These are phyloP conservation scores for Monosporascus sp. DNA, from an alignment of 2,329 filamentous ascomycete species.

Conservation along the genomic window DNA sequence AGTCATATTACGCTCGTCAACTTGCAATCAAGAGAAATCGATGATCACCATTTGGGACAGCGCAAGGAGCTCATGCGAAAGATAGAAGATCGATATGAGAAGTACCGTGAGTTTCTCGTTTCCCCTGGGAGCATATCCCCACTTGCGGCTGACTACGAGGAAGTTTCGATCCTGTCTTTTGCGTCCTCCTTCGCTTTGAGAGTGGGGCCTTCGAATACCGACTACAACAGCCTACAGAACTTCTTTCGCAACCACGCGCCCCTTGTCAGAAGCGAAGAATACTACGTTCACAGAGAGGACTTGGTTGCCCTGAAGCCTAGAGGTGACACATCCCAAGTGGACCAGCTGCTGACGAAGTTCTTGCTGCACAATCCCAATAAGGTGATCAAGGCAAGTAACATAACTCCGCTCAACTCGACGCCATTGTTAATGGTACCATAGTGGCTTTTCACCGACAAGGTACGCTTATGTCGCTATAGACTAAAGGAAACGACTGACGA, in stretches of 20 bases:
- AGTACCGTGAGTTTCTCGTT: constrained; percentile 6
- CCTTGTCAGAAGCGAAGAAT: background rate
- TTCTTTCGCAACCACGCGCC: constrained; percentile 1
- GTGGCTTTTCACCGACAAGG: constrained; percentile 1
- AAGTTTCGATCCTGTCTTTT: constrained; percentile 2
- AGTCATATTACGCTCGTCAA: background rate
- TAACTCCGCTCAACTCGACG: background rate
- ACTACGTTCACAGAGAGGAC: constrained; percentile 4
- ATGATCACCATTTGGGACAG: background rate
- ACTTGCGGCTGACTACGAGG: background rate
- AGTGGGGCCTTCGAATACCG: constrained; percentile 1
- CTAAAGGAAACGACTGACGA: background rate
- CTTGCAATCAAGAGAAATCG: background rate
- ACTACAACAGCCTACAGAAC: background rate
- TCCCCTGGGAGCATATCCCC: background rate
- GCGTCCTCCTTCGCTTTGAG: background rate
- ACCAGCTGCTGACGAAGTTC: constrained; percentile 1
- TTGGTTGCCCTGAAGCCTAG: constrained; percentile 1
- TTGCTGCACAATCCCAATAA: background rate
- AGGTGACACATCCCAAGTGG: constrained; percentile 4
- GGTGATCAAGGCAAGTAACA: constrained; percentile 1
- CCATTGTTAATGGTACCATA: background rate
- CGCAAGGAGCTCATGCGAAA: background rate
- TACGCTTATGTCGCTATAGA: background rate
- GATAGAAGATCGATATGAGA: constrained; percentile 6